Base-by-base conservation (phyloP, 305 asterid genomes). In the Fraxinus ornus region DNA sequence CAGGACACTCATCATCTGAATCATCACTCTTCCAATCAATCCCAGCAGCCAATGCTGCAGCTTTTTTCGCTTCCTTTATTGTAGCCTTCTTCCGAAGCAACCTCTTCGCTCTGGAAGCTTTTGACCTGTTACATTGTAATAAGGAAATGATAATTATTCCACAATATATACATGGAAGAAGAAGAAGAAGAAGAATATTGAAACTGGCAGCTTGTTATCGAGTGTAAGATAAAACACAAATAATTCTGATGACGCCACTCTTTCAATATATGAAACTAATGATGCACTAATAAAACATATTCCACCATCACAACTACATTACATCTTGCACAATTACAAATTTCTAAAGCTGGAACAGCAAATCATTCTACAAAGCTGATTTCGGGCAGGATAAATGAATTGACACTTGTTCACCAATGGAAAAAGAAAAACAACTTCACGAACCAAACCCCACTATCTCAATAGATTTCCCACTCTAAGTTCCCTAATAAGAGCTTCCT, bases 41-140 rank as follows among this genome's bases (percentile, higher is more conserved):
- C 84, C 99, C 98, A 86, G 93, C 97, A 84, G 99, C 99, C 87
- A 93, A 81, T 44, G 94, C 87, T 55, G 89, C 93, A 72, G 91
- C 90, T 72, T 82, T 90, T 80, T 90, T 89, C 33, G 89, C 94
- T 84, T 94, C 97, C 83, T 82, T 89, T 55, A 57, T 35, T 76
- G 86, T 87, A 83, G 87, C 87, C 85, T 88, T 87, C 87, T 90
- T 90, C 88, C 79, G 86, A 36, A 95, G 96, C 81, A 85, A 37
- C 90, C 82, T 93, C 88, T 86, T 90, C 74, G 99, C 99, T 85
- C 98, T 87, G 79, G 91, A 55, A 82, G 98, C 98, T 89, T 86
- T 94, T 47, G 89, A 37, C 9, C 44, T 37, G 44, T 37, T 37
- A 37, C 44, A 37, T 37, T 37, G 44, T 37, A 28, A 6, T 21